A percentile compares a stretch with the other conserved stretches of the same genome.
These are phyloP conservation scores for Thymus mandschuricus DNA, from an alignment of 257 asterid genomes.

Conservation along the genomic window DNA sequence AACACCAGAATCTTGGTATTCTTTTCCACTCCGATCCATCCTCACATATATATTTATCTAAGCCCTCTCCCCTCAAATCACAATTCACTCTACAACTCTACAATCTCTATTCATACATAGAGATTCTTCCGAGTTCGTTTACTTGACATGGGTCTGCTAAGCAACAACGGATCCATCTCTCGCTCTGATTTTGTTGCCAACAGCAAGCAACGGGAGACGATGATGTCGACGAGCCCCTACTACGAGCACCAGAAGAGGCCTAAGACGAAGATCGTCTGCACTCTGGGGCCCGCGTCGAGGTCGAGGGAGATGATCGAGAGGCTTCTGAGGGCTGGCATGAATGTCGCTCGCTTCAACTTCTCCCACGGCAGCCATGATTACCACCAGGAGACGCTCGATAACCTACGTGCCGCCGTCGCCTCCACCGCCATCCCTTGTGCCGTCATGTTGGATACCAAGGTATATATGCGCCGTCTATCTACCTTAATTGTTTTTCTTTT, in stretches of 20 bases:
- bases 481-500: background rate
- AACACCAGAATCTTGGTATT: too few species aligned
- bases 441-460: constrained; percentile 93
- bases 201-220: too few species aligned
- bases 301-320: constrained; percentile 73
- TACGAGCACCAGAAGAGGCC: constrained; percentile 27
- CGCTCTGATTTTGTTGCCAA: too few species aligned
- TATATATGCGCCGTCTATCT: background rate
- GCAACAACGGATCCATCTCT: too few species aligned
- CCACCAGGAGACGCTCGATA: constrained; percentile 76
- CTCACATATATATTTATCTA: too few species aligned
- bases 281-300: constrained; percentile 90
- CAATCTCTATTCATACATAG: too few species aligned
- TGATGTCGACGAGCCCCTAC: too few species aligned
- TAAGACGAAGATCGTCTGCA: constrained; percentile 87
- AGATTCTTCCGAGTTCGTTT: too few species aligned
- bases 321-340: constrained; percentile 85
- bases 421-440: constrained; percentile 28
- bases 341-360: constrained; percentile 85
- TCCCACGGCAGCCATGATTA: constrained; percentile 89
- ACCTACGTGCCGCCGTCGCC: constrained; percentile 42
- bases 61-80: too few species aligned
- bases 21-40: too few species aligned
- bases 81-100: too few species aligned
- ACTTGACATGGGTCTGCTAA: too few species aligned